Conservation (phyloP, 169 alveolate genomes). For the Cryptosporidium sp. region DNA sequence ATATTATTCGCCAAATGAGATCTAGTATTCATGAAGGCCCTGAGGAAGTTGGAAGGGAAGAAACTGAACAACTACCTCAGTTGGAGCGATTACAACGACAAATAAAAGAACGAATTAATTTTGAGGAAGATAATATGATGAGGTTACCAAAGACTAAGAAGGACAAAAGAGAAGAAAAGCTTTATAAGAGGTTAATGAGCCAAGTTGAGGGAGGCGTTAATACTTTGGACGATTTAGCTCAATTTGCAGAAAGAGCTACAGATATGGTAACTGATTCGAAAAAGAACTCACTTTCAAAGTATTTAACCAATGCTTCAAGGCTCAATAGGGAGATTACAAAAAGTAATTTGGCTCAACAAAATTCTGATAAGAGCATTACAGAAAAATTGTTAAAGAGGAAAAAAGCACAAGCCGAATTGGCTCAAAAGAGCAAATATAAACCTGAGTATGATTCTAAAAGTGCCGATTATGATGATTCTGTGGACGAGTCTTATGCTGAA, state of each 20-base stretch:
- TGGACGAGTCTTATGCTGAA: slow-evolving; percentile 34
- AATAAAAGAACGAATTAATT: slow-evolving; percentile 33
- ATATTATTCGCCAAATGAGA: slow-evolving; percentile 74
- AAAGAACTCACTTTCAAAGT: slow-evolving; percentile 52
- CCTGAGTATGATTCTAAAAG: slow-evolving; percentile 46
- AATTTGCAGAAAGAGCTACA: slow-evolving; percentile 69
- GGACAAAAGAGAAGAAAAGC: slow-evolving; percentile 71
- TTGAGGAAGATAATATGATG: slow-evolving; percentile 69
- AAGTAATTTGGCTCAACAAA: slow-evolving; percentile 29
- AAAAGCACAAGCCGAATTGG: slow-evolving; percentile 20
- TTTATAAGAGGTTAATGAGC: slow-evolving; percentile 35
- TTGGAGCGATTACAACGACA: slow-evolving; percentile 51
- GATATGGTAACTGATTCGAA: slow-evolving; percentile 59
- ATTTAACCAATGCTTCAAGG: slow-evolving; percentile 40
- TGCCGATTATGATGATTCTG: slow-evolving; percentile 27
- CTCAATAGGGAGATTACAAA: slow-evolving; percentile 19
- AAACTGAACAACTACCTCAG: slow-evolving; percentile 53
- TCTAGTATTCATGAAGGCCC: slow-evolving; percentile 64
- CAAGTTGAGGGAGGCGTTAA: slow-evolving; percentile 68
- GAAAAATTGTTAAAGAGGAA: slow-evolving; percentile 49
- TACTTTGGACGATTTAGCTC: slow-evolving; percentile 69
- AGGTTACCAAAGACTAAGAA: slow-evolving; percentile 61
- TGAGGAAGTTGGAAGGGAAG: slow-evolving; percentile 51
- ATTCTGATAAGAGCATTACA: slow-evolving; percentile 65
- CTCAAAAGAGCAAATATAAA: slow-evolving; percentile 42